phyloP scores from a whole-genome alignment of 257 asterid species.

The Craterostigma plantagineum region DNA sequence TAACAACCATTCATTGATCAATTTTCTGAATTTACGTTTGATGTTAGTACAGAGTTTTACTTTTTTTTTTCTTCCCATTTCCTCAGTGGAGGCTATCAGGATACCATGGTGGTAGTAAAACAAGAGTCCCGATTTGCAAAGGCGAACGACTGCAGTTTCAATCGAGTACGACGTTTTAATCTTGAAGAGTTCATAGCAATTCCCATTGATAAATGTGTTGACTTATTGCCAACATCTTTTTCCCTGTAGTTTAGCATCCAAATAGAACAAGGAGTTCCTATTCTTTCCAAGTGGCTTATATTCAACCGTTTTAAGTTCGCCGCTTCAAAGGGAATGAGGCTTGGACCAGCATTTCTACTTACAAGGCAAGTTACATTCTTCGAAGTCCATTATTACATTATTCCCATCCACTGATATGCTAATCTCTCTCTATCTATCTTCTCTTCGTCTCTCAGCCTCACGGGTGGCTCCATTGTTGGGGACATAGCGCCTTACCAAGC shows the following conservation, averaged over 20 bases:
- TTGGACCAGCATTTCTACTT: slow-evolving; percentile 81
- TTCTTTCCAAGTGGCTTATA: slow-evolving; percentile 80
- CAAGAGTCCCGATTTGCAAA: slow-evolving; percentile 87
- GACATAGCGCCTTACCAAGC: slow-evolving; percentile 99
- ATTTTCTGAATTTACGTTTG: no score
- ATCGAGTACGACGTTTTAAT: slow-evolving; percentile 39
- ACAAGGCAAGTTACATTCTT: slow-evolving; percentile 55
- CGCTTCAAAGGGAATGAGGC: slow-evolving; percentile 67
- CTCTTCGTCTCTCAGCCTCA: slow-evolving; percentile 32
- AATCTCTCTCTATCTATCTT: slow-evolving; percentile 1
- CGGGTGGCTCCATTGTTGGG: slow-evolving; percentile 89
- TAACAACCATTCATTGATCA: neutral
- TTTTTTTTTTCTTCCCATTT: slow-evolving; percentile 8
- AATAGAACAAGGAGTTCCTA: slow-evolving; percentile 94
- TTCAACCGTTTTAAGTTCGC: slow-evolving; percentile 82
- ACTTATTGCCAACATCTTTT: slow-evolving; percentile 2
- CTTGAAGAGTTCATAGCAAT: slow-evolving; percentile 1
- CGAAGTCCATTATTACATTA: slow-evolving; percentile 9
- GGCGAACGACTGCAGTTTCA: slow-evolving; percentile 56
- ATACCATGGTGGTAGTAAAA: slow-evolving; percentile 79
- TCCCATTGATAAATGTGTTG: slow-evolving; percentile 8
- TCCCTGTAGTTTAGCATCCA: slow-evolving; percentile 68
- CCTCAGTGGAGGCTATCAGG: slow-evolving; percentile 71
- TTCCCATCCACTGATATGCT: no score
- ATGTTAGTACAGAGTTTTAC: no score